Base-by-base conservation (phyloP, 2,329 filamentous ascomycete species). In the Cryphonectria nitschkei region DNA sequence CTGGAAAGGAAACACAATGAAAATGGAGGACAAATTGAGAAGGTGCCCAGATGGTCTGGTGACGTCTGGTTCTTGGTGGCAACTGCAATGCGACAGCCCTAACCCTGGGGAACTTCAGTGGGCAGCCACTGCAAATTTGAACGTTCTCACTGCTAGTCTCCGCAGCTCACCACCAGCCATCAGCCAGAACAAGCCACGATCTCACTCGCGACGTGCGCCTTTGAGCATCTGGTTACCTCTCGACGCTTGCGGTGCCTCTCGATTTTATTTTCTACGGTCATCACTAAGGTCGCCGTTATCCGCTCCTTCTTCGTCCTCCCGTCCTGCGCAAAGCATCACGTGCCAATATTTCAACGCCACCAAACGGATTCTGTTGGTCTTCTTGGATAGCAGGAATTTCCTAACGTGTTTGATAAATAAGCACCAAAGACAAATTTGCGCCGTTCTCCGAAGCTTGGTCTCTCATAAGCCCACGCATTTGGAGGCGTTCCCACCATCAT, bases 401-500 rank as follows among this genome's bases (percentile, higher is more conserved):
- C 39, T 32, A 5, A 19, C 9, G 13, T 16, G 13, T n/a, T 26
- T 63, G 11, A 16, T 1, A 16, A 58, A 32, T 14, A 32, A 58
- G 54, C 54, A 32, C 54, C 14, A 7, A 6, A 34, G 14, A 14
- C 14, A 6, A 32, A 2, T 7, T 34, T 16, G 11, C 26, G 16
- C 6, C 52, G 7, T 32, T 16, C 26, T 29, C 26, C 52, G 2
- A 32, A 29, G 52, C 26, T 14, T 56, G 26, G 5, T 29, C 34
- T 3, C 37, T 16, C 61, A 43, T 26, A 43, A 39, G 22, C 6
- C 9, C n/a, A 7, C 19, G 3, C 39, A 11, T 29, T 5, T 16
- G n/a, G 61, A 19, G 13, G 13, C 54, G 26, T 14, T 50, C 34
- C 22, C 32, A n/a, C 26, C 50, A 50, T 34, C 63, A 72, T 68